phyloP scores from a whole-genome alignment of 192 early-diverging fungal species.

The Cetraspora pellucida region DNA sequence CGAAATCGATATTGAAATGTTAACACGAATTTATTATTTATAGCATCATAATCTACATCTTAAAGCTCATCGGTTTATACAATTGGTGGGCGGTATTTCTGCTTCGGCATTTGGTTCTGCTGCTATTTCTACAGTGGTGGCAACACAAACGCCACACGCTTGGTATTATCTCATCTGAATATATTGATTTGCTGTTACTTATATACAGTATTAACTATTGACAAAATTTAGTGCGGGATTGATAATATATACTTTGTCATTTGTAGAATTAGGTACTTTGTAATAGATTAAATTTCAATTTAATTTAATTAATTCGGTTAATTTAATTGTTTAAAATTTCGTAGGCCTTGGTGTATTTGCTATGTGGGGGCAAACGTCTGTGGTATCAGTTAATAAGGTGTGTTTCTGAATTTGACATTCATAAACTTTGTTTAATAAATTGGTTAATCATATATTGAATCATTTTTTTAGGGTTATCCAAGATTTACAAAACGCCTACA shows the following conservation, averaged over 20 bases:
- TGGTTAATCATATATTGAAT: too few relatives aligned
- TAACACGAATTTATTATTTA: too few relatives aligned
- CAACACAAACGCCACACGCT: not conserved
- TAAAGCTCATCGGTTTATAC: slow-evolving; percentile 29
- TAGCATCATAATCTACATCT: slow-evolving; percentile 25
- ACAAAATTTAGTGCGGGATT: slow-evolving; percentile 12
- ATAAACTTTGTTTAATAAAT: too few relatives aligned
- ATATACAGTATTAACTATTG: not conserved
- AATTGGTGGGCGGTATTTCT: slow-evolving; percentile 26
- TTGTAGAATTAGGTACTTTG: slow-evolving; percentile 10
- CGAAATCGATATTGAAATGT: too few relatives aligned
- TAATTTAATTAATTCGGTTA: too few relatives aligned
- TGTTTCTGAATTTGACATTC: too few relatives aligned
- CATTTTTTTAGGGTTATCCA: not conserved
- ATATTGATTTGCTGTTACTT: not conserved
- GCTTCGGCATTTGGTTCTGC: slow-evolving; percentile 25
- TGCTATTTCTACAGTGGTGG: slow-evolving; percentile 21
- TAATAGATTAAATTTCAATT: too few relatives aligned
- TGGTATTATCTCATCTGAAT: not conserved
- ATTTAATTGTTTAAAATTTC: too few relatives aligned
- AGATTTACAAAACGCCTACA: slow-evolving; percentile 25
- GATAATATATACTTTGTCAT: slow-evolving; percentile 13
- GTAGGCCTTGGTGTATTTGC: slow-evolving; percentile 10
- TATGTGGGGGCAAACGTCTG: not conserved
- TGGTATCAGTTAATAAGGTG: slow-evolving; percentile 22